These are phyloP conservation scores for Aspergillus sp. DNA, from an alignment of 2,329 filamentous ascomycete genomes.

Conservation along the genomic window DNA sequence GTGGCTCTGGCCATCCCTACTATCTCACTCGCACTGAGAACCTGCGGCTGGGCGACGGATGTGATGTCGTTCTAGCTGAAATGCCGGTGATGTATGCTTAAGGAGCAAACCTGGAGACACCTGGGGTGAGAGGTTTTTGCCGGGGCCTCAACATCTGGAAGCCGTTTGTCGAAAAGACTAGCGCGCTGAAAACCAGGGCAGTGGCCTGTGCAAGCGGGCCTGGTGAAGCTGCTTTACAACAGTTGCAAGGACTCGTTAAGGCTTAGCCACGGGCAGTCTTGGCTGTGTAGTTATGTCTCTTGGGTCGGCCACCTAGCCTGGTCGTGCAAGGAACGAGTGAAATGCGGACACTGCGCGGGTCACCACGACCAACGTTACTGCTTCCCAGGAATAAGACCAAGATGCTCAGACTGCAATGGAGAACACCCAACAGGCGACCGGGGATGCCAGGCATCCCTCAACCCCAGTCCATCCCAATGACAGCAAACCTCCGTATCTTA, in stretches of 20 bases:
- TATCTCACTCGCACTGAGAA: conserved; percentile 3
- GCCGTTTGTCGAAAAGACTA: conserved; percentile 4
- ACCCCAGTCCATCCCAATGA: too few relatives aligned
- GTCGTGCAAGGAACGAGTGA: conserved; percentile 22
- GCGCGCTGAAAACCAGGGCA: conserved; percentile 11
- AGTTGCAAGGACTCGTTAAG: neutral
- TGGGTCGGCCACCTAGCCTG: conserved; percentile 23
- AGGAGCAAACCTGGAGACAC: conserved; percentile 5
- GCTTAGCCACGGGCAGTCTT: conserved; percentile 11
- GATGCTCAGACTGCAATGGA: conserved; percentile 19
- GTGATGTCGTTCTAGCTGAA: conserved; percentile 1
- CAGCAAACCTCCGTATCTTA: too few relatives aligned
- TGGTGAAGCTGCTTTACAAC: conserved; percentile 9
- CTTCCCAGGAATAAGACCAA: conserved; percentile 15
- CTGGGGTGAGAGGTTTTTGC: neutral
- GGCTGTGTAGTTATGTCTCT: conserved; percentile 7
- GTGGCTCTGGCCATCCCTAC: neutral
- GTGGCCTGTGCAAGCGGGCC: conserved; percentile 10
- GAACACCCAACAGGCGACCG: conserved; percentile 20
- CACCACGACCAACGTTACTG: conserved; percentile 21
- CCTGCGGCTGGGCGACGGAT: neutral
- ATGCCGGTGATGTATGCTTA: conserved; percentile 1
- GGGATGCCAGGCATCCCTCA: too few relatives aligned
- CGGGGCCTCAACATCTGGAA: conserved; percentile 12
- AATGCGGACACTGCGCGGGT: conserved; percentile 21